Evolutionary conservation across 2,329 filamentous ascomycete genomes (phyloP).

Genomic region (Byssochlamys sp.): DNA sequence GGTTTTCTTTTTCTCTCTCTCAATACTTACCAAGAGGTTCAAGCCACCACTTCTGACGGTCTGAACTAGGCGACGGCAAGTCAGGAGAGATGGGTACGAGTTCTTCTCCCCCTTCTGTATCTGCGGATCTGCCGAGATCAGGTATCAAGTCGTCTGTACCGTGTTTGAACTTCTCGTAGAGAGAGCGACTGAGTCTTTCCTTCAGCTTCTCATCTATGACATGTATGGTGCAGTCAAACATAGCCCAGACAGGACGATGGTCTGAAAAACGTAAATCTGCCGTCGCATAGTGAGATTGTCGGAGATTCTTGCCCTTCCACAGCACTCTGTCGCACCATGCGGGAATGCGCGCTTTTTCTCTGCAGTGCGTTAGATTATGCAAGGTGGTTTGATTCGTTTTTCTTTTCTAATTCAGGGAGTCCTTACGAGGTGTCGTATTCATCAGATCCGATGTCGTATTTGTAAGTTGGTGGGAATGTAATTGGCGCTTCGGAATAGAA

Average conservation of each 20-base stretch:
- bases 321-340: conserved; percentile 95
- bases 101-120: conserved; percentile 58
- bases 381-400: neutral
- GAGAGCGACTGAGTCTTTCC: conserved; percentile 59
- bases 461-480: conserved; percentile 86
- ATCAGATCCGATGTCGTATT: conserved; percentile 82
- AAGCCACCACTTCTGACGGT: conserved; percentile 57
- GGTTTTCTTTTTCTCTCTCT: neutral
- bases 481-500: conserved; percentile 87
- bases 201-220: conserved; percentile 67
- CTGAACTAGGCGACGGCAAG: conserved; percentile 53
- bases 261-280: conserved; percentile 84
- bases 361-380: conserved; percentile 24
- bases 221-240: conserved; percentile 73
- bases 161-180: conserved; percentile 62
- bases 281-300: conserved; percentile 71
- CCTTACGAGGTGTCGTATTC: conserved; percentile 80
- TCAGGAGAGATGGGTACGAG: conserved; percentile 78
- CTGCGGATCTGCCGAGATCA: conserved; percentile 12
- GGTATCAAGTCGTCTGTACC: conserved; percentile 45
- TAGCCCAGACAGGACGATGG: conserved; percentile 87
- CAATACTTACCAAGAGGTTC: conserved; percentile 41
- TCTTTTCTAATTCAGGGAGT: neutral
- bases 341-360: conserved; percentile 85
- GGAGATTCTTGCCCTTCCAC: conserved; percentile 71